A percentile compares a stretch with the other conserved stretches of the same genome.
These are phyloP conservation scores for Pseudoscleropodium purum DNA, from an alignment of 225 moss, liverwort and hornwort genomes.

Conservation along the genomic window DNA sequence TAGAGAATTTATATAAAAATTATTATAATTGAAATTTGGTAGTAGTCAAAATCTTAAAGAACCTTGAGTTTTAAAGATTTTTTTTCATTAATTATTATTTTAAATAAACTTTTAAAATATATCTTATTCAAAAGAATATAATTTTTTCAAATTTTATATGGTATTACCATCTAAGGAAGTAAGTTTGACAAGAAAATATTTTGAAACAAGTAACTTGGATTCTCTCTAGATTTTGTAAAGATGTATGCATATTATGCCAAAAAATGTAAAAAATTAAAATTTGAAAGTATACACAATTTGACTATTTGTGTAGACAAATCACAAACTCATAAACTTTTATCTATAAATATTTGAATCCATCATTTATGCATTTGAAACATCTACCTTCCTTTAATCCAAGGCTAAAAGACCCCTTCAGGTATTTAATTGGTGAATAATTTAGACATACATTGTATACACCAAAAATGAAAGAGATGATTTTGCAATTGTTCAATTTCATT, in stretches of 20 bases:
- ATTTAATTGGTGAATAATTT: neutral
- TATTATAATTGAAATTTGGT: neutral
- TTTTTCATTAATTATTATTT: neutral
- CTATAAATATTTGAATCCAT: neutral
- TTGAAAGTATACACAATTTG: rapidly evolving
- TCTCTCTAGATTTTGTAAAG: rapidly evolving
- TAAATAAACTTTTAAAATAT: neutral
- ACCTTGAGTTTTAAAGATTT: neutral
- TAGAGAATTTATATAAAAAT: neutral
- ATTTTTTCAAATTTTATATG: neutral
- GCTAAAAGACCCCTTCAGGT: too few relatives aligned
- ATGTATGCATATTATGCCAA: neutral
- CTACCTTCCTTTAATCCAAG: neutral
- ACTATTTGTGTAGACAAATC: neutral
- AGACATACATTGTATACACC: too few relatives aligned
- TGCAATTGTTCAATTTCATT: rapidly evolving
- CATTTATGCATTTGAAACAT: neutral
- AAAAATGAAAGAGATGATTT: neutral
- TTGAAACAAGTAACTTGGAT: neutral
- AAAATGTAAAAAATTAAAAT: neutral
- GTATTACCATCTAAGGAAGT: too few relatives aligned
- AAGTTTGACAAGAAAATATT: neutral
- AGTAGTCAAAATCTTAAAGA: neutral
- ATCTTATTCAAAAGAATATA: neutral
- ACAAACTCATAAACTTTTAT: neutral